Evolutionary conservation across 306 rosid genomes (phyloP).

Genomic region (Acmispon strigosus): DNA sequence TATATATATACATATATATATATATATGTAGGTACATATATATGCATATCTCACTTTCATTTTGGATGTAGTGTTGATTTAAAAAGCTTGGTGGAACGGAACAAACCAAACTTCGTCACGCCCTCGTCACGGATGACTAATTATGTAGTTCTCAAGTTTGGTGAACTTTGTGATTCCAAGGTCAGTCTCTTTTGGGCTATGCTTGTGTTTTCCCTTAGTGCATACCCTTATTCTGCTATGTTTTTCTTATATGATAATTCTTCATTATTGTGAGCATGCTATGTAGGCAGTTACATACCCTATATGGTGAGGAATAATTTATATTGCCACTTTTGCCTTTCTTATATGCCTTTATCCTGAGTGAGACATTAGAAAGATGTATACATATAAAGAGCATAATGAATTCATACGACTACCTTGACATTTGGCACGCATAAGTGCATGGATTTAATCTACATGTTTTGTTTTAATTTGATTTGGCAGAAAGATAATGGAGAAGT

Average conservation of each 20-base stretch:
- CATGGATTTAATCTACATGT: too few relatives aligned
- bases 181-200: slow-evolving; percentile 36
- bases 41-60: slow-evolving; percentile 17
- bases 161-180: slow-evolving; percentile 44
- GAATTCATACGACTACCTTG: not conserved
- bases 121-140: slow-evolving; percentile 92
- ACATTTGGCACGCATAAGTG: not conserved
- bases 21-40: too few relatives aligned
- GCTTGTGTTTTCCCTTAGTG: not conserved
- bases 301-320: not conserved
- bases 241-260: not conserved
- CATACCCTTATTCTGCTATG: not conserved
- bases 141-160: slow-evolving; percentile 81
- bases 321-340: not conserved
- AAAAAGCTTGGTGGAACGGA: slow-evolving; percentile 83
- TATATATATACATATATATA: not conserved
- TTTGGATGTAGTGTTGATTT: slow-evolving; percentile 76
- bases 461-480: too few relatives aligned
- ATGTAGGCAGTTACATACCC: not conserved
- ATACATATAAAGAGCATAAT: not conserved
- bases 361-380: not conserved
- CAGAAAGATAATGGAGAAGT: not conserved
- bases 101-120: slow-evolving; percentile 73
- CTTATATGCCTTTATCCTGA: not conserved
- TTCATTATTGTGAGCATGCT: not conserved